phyloP scores from a whole-genome alignment of 2,329 filamentous ascomycete species.

The Botrytis deweyae region DNA sequence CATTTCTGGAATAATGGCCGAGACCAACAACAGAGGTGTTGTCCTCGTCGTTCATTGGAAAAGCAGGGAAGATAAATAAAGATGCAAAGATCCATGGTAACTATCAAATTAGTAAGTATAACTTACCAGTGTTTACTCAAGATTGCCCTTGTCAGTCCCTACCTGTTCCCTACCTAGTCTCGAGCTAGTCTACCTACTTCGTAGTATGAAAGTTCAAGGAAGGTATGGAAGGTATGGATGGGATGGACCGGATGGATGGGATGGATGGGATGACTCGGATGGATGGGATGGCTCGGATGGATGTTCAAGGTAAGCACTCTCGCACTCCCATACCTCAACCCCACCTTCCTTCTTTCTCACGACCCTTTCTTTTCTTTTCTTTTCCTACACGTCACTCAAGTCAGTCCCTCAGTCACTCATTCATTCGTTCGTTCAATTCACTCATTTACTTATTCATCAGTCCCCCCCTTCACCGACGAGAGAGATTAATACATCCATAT shows the following conservation, averaged over 20 bases:
- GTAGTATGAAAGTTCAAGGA: neutral
- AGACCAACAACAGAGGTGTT: neutral
- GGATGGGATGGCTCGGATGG: neutral
- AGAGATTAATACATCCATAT: neutral
- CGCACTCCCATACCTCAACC: neutral
- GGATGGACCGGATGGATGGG: neutral
- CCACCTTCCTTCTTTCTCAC: neutral
- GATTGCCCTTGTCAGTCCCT: neutral
- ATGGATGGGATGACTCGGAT: neutral
- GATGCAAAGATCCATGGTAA: neutral
- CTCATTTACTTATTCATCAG: neutral
- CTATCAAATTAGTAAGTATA: neutral
- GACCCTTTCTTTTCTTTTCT: neutral
- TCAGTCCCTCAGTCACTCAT: neutral
- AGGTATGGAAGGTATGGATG: neutral
- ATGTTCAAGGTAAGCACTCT: neutral
- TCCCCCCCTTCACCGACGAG: neutral
- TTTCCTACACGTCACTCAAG: neutral
- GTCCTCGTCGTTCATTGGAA: neutral
- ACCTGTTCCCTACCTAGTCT: neutral
- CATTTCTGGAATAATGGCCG: neutral
- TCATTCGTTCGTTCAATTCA: neutral
- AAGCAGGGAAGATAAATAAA: conserved; percentile 1
- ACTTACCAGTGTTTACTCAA: no score
- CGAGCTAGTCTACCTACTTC: neutral